These are phyloP conservation scores for Alternaria tenuissima DNA, from an alignment of 2,329 filamentous ascomycete species.

Conservation along the genomic window DNA sequence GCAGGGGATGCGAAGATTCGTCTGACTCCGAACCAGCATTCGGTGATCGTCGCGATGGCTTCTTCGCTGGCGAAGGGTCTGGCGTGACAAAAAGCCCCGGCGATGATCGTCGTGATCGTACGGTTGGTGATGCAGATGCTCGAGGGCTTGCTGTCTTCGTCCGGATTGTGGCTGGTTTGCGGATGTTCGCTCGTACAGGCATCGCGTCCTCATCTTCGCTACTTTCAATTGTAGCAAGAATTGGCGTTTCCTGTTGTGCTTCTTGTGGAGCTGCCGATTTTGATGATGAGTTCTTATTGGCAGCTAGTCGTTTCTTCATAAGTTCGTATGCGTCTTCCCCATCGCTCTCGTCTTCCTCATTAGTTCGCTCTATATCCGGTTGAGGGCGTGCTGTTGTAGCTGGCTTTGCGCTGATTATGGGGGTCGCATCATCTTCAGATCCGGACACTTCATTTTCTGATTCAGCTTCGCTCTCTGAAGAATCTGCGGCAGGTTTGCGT, in stretches of 20 bases:
- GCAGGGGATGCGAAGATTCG: conserved; percentile 55
- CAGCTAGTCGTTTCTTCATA: conserved; percentile 56
- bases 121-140: conserved; percentile 25
- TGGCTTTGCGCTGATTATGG: conserved; percentile 45
- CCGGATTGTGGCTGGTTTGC: conserved; percentile 20
- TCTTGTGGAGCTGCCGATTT: conserved; percentile 8
- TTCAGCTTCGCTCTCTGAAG: conserved; percentile 53
- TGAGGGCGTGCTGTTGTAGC: background rate
- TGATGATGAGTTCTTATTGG: conserved; percentile 26
- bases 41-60: conserved; percentile 29
- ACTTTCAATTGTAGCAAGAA: conserved; percentile 19
- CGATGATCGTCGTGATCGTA: conserved; percentile 51
- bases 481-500: conserved; percentile 24
- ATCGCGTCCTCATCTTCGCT: conserved; percentile 43
- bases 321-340: conserved; percentile 56
- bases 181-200: conserved; percentile 32
- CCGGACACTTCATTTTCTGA: conserved; percentile 44
- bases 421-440: conserved; percentile 36
- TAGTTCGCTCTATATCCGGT: conserved; percentile 6
- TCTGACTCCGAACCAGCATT: conserved; percentile 53
- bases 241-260: conserved; percentile 6
- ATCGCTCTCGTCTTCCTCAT: conserved; percentile 40
- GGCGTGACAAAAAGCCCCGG: conserved; percentile 68
- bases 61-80: conserved; percentile 43
- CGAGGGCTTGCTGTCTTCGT: conserved; percentile 24